Conservation (phyloP, 192 early-diverging fungal genomes). For the Gonapodya prolifera region DNA sequence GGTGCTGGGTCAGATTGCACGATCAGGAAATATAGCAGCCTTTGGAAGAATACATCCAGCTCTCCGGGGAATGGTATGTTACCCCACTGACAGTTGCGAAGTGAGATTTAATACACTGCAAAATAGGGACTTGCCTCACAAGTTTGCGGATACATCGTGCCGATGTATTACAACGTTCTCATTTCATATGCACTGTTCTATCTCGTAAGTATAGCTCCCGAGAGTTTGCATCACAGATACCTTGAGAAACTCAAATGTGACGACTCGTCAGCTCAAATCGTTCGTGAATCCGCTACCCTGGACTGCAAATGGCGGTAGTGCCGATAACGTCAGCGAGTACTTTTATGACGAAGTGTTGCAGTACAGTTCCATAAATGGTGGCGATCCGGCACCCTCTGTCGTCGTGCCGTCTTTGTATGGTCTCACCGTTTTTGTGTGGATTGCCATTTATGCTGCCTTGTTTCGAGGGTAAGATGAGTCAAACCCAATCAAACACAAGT, state of each 20-base stretch:
- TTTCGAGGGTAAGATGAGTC: not conserved
- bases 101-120: too few species aligned
- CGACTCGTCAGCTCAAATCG: not conserved
- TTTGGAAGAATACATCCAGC: not conserved
- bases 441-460: not conserved
- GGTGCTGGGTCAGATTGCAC: not conserved
- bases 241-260: too few species aligned
- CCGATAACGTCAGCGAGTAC: not conserved
- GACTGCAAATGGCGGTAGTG: not conserved
- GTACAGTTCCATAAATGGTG: not conserved
- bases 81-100: too few species aligned
- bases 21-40: not conserved
- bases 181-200: not conserved
- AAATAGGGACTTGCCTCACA: not conserved
- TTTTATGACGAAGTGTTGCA: not conserved
- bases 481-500: too few species aligned
- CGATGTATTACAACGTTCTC: not conserved
- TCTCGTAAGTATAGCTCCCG: not conserved
- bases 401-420: not conserved
- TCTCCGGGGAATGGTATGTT: not conserved
- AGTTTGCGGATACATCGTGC: not conserved
- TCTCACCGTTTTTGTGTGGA: not conserved
- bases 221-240: too few species aligned
- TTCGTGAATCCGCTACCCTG: not conserved
- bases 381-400: not conserved